Base-by-base conservation (phyloP, 1,284 basidiomycete genomes). In the Anthracocystis walkeri region DNA sequence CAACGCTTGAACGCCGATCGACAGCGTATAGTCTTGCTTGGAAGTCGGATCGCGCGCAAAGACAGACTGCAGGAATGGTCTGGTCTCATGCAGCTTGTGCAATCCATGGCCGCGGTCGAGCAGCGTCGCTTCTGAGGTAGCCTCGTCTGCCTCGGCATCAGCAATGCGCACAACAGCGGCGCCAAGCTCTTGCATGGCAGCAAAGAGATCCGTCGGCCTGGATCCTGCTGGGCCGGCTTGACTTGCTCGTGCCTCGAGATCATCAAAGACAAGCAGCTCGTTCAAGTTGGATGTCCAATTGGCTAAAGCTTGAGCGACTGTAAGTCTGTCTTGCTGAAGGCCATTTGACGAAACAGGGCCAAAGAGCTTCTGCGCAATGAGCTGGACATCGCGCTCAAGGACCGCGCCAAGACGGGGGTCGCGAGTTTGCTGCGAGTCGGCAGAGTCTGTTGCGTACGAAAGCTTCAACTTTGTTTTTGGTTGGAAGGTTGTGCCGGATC, bases 381-480 rank as follows among this genome's bases (percentile, higher is more conserved):
- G 14, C 35, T 68, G 65, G n/a, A 76, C 40, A 51, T 76, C 74
- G 7, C 53, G 48, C 33, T 65, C 58, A 12, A 76, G 65, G 8
- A 72, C 51, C 1, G 50, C 46, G 2, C 65, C 74, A 3, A 76
- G 63, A 29, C 55, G 55, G 29, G 74, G 59, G 27, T 76, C 74
- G 1, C 74, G 58, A 29, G 42, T 25, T 8, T 58, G 52, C 7
- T 67, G 68, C 12, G 61, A 53, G 8, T 61, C 54, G 8, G 62
- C 41, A 20, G 73, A 68, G 57, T 76, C 74, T 25, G 51, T 76
- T 3, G 74, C 74, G 21, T 76, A 76, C 0, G 74, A 76, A 18
- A 76, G 61, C 56, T 76, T 76, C 25, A 76, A 33, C 48, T 65
- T 64, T 52, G 44, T 42, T n/a, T 60, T 63, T 12, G 72, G 72